Conservation (phyloP, 2,329 filamentous ascomycete genomes). For the Exophiala bonariae region DNA sequence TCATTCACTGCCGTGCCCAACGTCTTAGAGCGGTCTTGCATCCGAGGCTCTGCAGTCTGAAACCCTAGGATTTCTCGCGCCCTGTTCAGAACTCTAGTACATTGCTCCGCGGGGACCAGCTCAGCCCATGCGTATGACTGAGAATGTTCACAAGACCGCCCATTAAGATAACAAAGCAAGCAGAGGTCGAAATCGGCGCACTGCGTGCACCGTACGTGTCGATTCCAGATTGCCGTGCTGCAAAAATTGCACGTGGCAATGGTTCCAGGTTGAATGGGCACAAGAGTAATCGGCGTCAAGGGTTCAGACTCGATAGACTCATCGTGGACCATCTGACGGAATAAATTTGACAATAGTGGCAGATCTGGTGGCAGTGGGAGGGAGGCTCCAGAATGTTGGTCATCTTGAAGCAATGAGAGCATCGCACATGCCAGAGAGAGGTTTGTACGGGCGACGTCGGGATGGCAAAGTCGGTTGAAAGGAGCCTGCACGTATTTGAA, state of each 20-base stretch:
- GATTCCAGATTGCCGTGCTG: constrained; percentile 40
- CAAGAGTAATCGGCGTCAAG: constrained; percentile 28
- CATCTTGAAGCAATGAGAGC: constrained; percentile 32
- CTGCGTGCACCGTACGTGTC: constrained; percentile 37
- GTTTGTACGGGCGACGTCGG: constrained; percentile 35
- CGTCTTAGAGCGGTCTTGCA: constrained; percentile 27
- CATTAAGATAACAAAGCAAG: constrained; percentile 36
- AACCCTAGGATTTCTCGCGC: constrained; percentile 30
- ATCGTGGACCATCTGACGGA: constrained; percentile 35
- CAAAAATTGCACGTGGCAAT: constrained; percentile 40
- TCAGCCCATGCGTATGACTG: constrained; percentile 36
- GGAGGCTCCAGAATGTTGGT: constrained; percentile 17
- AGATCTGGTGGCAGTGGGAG: constrained; percentile 30
- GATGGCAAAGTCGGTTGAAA: constrained; percentile 37
- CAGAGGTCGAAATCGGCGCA: constrained; percentile 40
- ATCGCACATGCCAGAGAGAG: constrained; percentile 33
- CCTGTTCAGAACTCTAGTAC: constrained; percentile 29
- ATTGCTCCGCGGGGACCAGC: constrained; percentile 32
- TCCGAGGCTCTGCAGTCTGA: constrained; percentile 27
- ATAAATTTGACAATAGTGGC: constrained; percentile 31
- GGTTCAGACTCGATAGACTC: constrained; percentile 31
- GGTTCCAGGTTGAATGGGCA: constrained; percentile 33
- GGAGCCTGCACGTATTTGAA: constrained; percentile 37
- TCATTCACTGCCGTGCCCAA: constrained; percentile 34
- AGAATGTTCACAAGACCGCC: constrained; percentile 37